phyloP scores from a whole-genome alignment of 1,284 basidiomycete genomes.

The Leccinum huronense region DNA sequence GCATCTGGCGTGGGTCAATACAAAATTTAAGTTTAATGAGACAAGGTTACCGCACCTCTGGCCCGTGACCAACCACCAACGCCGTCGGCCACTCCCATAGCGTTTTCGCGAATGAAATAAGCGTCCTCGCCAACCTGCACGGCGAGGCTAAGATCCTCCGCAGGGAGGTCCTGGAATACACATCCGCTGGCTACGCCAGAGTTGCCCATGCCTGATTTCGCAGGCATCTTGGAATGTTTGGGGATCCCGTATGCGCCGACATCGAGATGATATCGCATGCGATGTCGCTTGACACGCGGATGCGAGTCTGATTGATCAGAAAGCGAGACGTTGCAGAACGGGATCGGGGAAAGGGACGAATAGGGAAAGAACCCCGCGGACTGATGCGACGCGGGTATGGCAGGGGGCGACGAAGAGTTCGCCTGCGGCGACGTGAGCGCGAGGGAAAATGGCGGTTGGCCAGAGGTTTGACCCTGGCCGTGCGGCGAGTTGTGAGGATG shows the following conservation, averaged over 20 bases:
- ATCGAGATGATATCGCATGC: slow-evolving; percentile 60
- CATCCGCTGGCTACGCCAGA: slow-evolving; percentile 18
- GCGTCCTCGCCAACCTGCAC: slow-evolving; percentile 85
- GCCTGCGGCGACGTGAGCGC: slow-evolving; percentile 46
- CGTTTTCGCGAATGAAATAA: slow-evolving; percentile 80
- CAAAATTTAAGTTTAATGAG: slow-evolving; percentile 20
- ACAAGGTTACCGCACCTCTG: slow-evolving; percentile 24
- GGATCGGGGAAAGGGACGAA: slow-evolving; percentile 33
- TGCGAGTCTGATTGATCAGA: slow-evolving; percentile 32
- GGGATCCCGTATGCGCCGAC: slow-evolving; percentile 74
- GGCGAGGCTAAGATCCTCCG: slow-evolving; percentile 44
- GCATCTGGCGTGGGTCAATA: slow-evolving; percentile 19
- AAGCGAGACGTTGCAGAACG: slow-evolving; percentile 29
- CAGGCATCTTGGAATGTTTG: slow-evolving; percentile 37
- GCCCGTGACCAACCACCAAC: slow-evolving; percentile 82
- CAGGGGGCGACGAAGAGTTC: slow-evolving; percentile 35
- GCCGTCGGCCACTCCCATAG: slow-evolving; percentile 86
- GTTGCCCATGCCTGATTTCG: slow-evolving; percentile 29
- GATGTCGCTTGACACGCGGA: slow-evolving; percentile 39
- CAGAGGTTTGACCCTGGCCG: slow-evolving; percentile 33
- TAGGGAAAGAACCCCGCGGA: slow-evolving; percentile 39
- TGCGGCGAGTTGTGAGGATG: slow-evolving; percentile 33
- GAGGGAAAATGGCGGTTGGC: slow-evolving; percentile 40
- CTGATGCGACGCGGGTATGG: slow-evolving; percentile 42
- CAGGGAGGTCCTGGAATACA: slow-evolving; percentile 26